Evolutionary conservation across 2,329 filamentous ascomycete genomes (phyloP), one percentile per base, ranked within the genome.

Genomic region (Fusarium irregulare): DNA sequence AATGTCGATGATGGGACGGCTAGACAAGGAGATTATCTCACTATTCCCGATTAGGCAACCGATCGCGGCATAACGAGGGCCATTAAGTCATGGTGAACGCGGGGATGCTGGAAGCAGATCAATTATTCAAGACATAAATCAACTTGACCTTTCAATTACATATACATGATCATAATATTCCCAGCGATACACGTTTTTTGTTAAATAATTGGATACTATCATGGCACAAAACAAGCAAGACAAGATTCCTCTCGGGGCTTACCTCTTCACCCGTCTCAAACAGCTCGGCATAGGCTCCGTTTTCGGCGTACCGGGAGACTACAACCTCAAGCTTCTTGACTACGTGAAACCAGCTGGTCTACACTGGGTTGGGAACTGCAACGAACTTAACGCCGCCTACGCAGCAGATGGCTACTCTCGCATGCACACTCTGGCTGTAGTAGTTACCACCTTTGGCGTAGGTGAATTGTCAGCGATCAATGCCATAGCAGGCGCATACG

Each of bases 401-500:
- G 14, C 61, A 5, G 60, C 61, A 12, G 60, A 64, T n/a, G 61
- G 50, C 1, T 64, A 64, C 40, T 64, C 60, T 4, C 50, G 61
- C 0, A 64, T 64, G 0, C 37, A 64, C 4, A 41, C 45, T 7
- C 37, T 64, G 4, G 56, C 60, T 0, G 61, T 56, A 0, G 61
- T 64, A 5, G 32, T 64, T 11, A 64, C 61, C 0, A 64, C 61
- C 0, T 64, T 64, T 47, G 61, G 61, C 2, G 61, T 64, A 0
- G 61, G 61, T 7, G 61, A 64, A 2, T n/a, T 64, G 3, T 64
- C 61, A n/a, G 61, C 61, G 0, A 64, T 64, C 6, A 64, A 64
- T 30, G 61, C 37, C 5, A 50, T 64, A 7, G 61, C 61, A 1
- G 61, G 61, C 1, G 61, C 61, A 1, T 64, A 34, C 10, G 61